A percentile compares a stretch with the other conserved stretches of the same genome.
phyloP scores from a whole-genome alignment of 176 grass and related monocot species.

The Leersia perrieri region DNA sequence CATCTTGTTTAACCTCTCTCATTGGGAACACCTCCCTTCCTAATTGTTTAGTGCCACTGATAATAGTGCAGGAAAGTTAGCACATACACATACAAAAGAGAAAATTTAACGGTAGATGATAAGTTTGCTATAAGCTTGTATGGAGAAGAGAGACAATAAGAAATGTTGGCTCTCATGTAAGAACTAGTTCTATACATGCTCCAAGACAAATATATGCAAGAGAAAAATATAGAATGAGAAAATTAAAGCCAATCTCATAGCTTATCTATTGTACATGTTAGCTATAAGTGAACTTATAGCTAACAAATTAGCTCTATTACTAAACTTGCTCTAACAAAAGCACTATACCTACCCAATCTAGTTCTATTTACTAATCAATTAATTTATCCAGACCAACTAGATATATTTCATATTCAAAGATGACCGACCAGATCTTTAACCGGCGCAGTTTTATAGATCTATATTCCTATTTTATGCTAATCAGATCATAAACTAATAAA shows the following conservation, averaged over 20 bases:
- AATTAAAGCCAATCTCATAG: too few relatives aligned
- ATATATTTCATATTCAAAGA: background rate
- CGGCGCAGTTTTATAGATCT: background rate
- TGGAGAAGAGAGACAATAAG: too few relatives aligned
- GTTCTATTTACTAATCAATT: background rate
- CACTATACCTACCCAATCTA: conserved; percentile 11
- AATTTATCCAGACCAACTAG: conserved; percentile 1
- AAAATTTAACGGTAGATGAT: too few relatives aligned
- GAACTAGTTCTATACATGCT: too few relatives aligned
- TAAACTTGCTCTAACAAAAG: conserved; percentile 17
- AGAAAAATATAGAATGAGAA: too few relatives aligned
- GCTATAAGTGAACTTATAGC: too few relatives aligned
- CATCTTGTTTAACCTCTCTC: background rate
- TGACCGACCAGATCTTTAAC: background rate
- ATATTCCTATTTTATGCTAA: background rate
- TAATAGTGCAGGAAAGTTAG: conserved; percentile 20
- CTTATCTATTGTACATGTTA: too few relatives aligned
- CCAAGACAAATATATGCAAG: too few relatives aligned
- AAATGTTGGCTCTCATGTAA: too few relatives aligned
- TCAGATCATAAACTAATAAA: background rate
- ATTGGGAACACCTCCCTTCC: background rate
- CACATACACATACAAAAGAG: too few relatives aligned
- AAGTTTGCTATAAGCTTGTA: too few relatives aligned
- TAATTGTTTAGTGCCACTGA: background rate
- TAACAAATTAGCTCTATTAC: too few relatives aligned